A percentile compares a stretch with the other conserved stretches of the same genome.
These are phyloP conservation scores for Zoysia japonica DNA, from an alignment of 176 grass and related monocot species.

Conservation along the genomic window DNA sequence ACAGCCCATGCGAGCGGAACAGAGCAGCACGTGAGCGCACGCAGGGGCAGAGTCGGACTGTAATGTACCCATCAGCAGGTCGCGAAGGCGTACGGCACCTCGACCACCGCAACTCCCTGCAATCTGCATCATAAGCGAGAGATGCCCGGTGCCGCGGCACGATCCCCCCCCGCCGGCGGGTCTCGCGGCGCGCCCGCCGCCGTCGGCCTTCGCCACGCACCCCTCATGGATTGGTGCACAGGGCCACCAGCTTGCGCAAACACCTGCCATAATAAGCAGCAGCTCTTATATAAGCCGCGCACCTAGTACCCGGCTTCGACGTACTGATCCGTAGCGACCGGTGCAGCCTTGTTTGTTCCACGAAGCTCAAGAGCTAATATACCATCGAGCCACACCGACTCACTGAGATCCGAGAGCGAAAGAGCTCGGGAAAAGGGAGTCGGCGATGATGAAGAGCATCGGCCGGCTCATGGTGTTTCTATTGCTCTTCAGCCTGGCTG, in stretches of 20 bases:
- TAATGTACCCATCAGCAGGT: background rate
- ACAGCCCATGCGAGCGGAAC: background rate
- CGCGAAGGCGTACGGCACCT: background rate
- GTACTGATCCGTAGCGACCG: background rate
- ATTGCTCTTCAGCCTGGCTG: background rate
- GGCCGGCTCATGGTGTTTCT: conserved; percentile 3
- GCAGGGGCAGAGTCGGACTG: background rate
- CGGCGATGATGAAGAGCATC: background rate
- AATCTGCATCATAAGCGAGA: background rate
- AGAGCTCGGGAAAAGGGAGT: background rate
- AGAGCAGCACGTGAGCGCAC: background rate
- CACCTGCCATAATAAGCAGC: background rate
- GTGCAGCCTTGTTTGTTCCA: background rate
- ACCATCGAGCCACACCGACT: background rate
- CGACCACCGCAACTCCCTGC: background rate
- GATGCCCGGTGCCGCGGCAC: background rate
- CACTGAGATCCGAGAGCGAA: background rate
- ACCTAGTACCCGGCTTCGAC: background rate
- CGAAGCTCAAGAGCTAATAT: background rate
- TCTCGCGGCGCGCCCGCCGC: background rate
- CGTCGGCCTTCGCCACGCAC: background rate
- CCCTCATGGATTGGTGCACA: too few species aligned
- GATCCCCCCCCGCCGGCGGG: background rate
- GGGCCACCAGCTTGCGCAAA: background rate
- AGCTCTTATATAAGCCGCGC: background rate